Base-by-base conservation (phyloP, 257 asterid species). In the Nicotiana knightiana region DNA sequence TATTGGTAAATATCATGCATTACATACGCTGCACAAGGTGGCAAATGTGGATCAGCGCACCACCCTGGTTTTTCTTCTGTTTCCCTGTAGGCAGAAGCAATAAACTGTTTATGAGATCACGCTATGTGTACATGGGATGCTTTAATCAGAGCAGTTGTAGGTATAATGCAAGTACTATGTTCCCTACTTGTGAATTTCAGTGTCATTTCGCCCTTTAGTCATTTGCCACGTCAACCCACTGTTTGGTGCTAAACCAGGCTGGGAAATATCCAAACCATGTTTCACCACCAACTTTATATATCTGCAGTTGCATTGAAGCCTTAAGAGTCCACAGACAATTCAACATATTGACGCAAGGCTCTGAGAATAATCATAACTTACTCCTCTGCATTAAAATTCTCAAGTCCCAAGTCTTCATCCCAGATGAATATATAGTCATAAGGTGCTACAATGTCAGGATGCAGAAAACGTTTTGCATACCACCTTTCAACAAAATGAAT, bases 21-120 rank as follows among this genome's bases (percentile, higher is more conserved):
- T 4, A 81, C 96, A 51, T 94, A 94, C 99, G 97, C 98, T 82
- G 99, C 99, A 89, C 99, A 96, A 18, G 98, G 99, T 71, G 99
- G 97, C 89, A 93, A 80, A 80, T 89, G 97, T 78, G 97, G 97
- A 87, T 94, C 95, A 9, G 84, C 6, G 83, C 99, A 96, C 97
- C 97, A 96, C 57, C 97, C 98, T 0, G 95, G 92, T 77, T 93
- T 91, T 89, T 94, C 99, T 89, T 90, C 93, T 9, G 97, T 90
- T 67, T 87, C 94, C 92, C 98, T 94, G 83, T 53, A 43, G 81
- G 84, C 82, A 73, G 80, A 61, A 33, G 59, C 79, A 67, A 59
- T 51, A 17, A 83, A 48, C 2, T 77, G 82, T 84, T 21, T 82
- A 68, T 59, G 15, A 32, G 76, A 51, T 77, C 82, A 83, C 15